These are phyloP conservation scores for Fusarium mundagurra DNA, from an alignment of 2,329 filamentous ascomycete genomes.

Conservation along the genomic window DNA sequence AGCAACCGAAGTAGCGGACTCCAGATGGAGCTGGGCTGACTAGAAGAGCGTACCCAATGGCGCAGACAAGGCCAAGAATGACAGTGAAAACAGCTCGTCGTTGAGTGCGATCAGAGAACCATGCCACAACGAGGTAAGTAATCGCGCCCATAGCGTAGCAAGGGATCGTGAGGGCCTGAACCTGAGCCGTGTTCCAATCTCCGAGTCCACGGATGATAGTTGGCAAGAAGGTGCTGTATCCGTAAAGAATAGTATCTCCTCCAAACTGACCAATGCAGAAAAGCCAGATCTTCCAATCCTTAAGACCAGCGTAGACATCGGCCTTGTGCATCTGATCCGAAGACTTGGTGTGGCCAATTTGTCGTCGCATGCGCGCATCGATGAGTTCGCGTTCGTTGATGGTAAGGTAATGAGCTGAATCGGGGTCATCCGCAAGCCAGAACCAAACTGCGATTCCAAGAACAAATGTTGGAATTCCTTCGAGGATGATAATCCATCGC, in stretches of 20 bases:
- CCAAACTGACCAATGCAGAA: conserved; percentile 70
- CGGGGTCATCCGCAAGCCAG: conserved; percentile 44
- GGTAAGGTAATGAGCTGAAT: conserved; percentile 66
- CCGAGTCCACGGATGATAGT: conserved; percentile 72
- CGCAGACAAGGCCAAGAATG: conserved; percentile 60
- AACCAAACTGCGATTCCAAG: conserved; percentile 44
- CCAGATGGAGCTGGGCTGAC: conserved; percentile 62
- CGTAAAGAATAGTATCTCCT: conserved; percentile 70
- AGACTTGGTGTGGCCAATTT: conserved; percentile 44
- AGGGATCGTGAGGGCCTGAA: conserved; percentile 74
- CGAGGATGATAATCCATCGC: conserved; percentile 72
- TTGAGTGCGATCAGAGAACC: conserved; percentile 67
- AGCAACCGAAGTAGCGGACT: conserved; percentile 70
- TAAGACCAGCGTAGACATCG: conserved; percentile 66
- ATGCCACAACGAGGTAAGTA: conserved; percentile 65
- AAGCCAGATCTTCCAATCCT: conserved; percentile 69
- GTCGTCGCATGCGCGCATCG: conserved; percentile 42
- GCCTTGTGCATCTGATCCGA: conserved; percentile 53
- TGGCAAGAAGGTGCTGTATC: conserved; percentile 71
- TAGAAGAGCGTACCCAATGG: conserved; percentile 67
- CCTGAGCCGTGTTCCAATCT: conserved; percentile 50
- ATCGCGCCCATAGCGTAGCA: conserved; percentile 72
- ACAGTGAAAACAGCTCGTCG: conserved; percentile 64
- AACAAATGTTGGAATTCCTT: conserved; percentile 50
- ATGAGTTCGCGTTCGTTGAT: conserved; percentile 57